These are phyloP conservation scores for Zychaea mexicana DNA, from an alignment of 371 early-diverging fungal species.

Conservation along the genomic window DNA sequence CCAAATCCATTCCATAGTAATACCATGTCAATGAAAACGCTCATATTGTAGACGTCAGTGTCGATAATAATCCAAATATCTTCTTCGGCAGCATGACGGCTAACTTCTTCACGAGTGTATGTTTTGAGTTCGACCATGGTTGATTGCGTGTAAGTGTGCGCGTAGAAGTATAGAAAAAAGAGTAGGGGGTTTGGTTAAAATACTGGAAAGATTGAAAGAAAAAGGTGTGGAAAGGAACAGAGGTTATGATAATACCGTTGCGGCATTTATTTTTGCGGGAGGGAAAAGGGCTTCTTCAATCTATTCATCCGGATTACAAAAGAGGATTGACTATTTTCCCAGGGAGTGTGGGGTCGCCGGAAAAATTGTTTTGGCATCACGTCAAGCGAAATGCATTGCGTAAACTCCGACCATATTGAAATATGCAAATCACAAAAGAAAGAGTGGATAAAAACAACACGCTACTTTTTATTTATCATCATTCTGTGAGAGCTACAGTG, in stretches of 20 bases:
- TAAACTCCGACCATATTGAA: no score
- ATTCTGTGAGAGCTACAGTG: no score
- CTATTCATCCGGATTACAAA: conserved; percentile 5
- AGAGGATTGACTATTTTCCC: background rate
- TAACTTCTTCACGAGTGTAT: conserved; percentile 73
- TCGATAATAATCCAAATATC: conserved; percentile 91
- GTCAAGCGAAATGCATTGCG: no score
- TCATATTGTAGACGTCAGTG: conserved; percentile 90
- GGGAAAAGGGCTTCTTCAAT: background rate
- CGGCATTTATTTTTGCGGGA: background rate
- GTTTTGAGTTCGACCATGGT: conserved; percentile 24
- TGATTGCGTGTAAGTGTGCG: background rate
- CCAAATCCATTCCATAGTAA: no score
- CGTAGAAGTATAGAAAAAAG: background rate
- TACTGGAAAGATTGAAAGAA: background rate
- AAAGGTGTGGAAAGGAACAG: background rate
- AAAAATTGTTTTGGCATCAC: no score
- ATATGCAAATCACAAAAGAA: no score
- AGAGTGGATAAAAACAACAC: no score
- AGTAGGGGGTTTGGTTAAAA: background rate
- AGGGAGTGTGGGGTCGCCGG: no score
- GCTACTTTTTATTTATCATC: no score
- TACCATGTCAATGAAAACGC: conserved; percentile 76
- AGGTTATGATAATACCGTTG: background rate
- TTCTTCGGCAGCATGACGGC: conserved; percentile 69